A percentile compares a stretch with the other conserved stretches of the same genome.
These are phyloP conservation scores for Paramecium sonneborni DNA, from an alignment of 73 alveolate genomes.

Conservation along the genomic window DNA sequence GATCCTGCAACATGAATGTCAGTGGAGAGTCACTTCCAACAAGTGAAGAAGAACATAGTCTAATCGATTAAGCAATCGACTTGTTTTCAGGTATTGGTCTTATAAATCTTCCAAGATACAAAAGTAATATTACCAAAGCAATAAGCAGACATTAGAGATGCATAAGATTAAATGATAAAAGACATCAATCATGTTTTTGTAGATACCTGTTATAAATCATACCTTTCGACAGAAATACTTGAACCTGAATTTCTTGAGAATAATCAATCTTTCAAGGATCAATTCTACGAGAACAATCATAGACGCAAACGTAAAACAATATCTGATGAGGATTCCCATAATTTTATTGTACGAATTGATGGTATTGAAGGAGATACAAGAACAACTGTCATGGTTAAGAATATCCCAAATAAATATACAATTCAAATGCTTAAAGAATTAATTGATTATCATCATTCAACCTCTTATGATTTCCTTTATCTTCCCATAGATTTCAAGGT, in stretches of 20 bases:
- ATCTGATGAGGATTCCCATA: conserved; percentile 52
- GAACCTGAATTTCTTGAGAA: not conserved
- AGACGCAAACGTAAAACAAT: conserved; percentile 40
- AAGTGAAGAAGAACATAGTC: not conserved
- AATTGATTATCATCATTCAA: conserved; percentile 87
- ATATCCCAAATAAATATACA: conserved; percentile 96
- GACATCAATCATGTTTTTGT: conserved; percentile 19
- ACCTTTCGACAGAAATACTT: not conserved
- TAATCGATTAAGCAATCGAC: not conserved
- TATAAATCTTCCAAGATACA: not conserved
- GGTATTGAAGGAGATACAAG: conserved; percentile 71
- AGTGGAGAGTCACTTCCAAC: not conserved
- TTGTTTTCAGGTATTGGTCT: not conserved
- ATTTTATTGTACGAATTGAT: not conserved
- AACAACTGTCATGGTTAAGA: conserved; percentile 97
- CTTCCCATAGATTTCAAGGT: conserved; percentile 83
- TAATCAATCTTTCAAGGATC: not conserved
- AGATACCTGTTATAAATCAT: not conserved
- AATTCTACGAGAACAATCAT: conserved; percentile 44
- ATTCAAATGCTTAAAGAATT: conserved; percentile 78
- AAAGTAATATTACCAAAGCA: not conserved
- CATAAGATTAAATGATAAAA: not conserved
- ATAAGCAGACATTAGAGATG: not conserved
- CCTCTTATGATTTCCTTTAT: conserved; percentile 77
- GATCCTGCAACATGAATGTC: not conserved